phyloP scores from a whole-genome alignment of 2,329 filamentous ascomycete genomes.

The Scortechinia acanthostroma region DNA sequence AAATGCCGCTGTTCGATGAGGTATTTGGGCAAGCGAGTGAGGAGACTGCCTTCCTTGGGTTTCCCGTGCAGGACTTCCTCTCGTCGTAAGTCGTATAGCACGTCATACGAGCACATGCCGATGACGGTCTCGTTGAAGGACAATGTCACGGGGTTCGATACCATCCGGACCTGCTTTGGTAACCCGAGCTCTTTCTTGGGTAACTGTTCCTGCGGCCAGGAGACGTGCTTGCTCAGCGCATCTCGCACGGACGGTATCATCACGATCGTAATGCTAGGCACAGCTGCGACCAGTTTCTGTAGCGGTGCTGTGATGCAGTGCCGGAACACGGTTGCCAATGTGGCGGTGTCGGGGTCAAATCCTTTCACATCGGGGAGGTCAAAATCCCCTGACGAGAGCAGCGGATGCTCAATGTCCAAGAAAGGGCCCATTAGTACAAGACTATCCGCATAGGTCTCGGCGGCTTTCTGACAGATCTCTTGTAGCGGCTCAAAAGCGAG shows the following conservation, averaged over 20 bases:
- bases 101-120: constrained; percentile 76
- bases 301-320: constrained; percentile 71
- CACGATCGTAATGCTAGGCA: constrained; percentile 74
- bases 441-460: constrained; percentile 68
- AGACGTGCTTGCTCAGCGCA: constrained; percentile 73
- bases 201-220: constrained; percentile 54
- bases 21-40: constrained; percentile 68
- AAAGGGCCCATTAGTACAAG: constrained; percentile 82
- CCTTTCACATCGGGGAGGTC: constrained; percentile 63
- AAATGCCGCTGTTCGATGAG: constrained; percentile 87
- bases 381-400: constrained; percentile 75
- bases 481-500: constrained; percentile 83
- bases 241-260: constrained; percentile 79
- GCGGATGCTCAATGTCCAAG: constrained; percentile 82
- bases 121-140: constrained; percentile 81
- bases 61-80: constrained; percentile 62
- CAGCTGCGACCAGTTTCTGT: constrained; percentile 58
- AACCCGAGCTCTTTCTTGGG: constrained; percentile 68
- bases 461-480: constrained; percentile 72
- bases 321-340: constrained; percentile 76
- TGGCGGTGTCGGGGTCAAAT: constrained; percentile 71
- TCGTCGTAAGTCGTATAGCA: constrained; percentile 72
- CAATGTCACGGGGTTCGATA: constrained; percentile 86
- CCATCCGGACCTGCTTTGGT: constrained; percentile 67
- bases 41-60: constrained; percentile 46